These are phyloP conservation scores for Warburgia ugandensis DNA, from an alignment of 164 flowering plant species.

Conservation along the genomic window DNA sequence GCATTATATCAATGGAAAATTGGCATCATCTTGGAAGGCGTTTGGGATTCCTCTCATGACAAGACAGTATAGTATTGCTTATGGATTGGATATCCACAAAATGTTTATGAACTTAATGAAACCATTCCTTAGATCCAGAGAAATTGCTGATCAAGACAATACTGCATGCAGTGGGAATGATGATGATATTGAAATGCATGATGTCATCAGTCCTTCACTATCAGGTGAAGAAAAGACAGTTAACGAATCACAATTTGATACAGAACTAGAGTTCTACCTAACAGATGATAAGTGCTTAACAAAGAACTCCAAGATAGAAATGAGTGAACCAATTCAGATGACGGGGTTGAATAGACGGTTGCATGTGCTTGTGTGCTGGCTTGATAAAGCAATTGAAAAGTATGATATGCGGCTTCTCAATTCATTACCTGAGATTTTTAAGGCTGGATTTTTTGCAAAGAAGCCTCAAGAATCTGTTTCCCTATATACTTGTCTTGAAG, in stretches of 20 bases:
- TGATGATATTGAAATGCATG: conserved; percentile 23
- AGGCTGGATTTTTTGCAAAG: conserved; percentile 46
- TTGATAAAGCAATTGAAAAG: conserved; percentile 33
- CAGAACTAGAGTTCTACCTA: conserved; percentile 44
- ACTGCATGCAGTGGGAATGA: conserved; percentile 18
- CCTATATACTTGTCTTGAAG: conserved; percentile 81
- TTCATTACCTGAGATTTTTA: conserved; percentile 66
- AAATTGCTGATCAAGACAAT: conserved; percentile 22
- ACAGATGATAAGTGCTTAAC: conserved; percentile 58
- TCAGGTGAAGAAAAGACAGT: conserved; percentile 13
- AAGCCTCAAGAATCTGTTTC: conserved; percentile 75
- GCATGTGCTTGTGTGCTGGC: conserved; percentile 65
- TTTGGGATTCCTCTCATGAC: conserved; percentile 80
- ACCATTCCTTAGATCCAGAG: conserved; percentile 34
- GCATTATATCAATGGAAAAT: conserved; percentile 41
- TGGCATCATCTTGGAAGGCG: conserved; percentile 39
- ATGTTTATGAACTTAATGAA: conserved; percentile 45
- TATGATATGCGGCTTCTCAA: conserved; percentile 45
- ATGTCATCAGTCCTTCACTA: conserved; percentile 12
- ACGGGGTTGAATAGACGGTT: conserved; percentile 26
- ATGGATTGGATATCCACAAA: conserved; percentile 50
- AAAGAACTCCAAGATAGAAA: conserved; percentile 33
- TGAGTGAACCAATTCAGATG: conserved; percentile 33
- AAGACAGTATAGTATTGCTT: conserved; percentile 23
- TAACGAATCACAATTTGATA: conserved; percentile 21